Base-by-base conservation (phyloP, 1,284 basidiomycete species). In the Pterulicium gracile region DNA sequence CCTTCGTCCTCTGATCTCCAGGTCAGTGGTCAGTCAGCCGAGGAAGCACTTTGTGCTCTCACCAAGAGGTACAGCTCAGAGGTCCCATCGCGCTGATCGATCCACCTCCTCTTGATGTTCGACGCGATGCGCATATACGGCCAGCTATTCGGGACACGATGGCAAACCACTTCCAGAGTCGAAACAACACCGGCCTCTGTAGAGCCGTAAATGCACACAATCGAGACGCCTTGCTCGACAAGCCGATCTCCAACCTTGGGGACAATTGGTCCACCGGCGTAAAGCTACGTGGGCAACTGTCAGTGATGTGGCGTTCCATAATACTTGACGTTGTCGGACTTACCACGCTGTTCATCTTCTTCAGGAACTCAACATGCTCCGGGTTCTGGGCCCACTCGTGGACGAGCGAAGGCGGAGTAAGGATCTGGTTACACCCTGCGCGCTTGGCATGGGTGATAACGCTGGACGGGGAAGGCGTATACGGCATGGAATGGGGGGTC, bases 1-100 rank as follows among this genome's bases (percentile, higher is more conserved):
- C 7, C 18, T 41, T 19, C 7, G 39, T 15, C 10, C 7, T 17
- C 39, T 41, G 27, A 34, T 10, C 10, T 10, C 10, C 12, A 34
- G 15, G 27, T 34, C 15, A 10, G 15, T 34, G 10, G 15, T 34
- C 27, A 10, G 27, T 15, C 27, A 34, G 10, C 15, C 27, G 15
- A 34, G 27, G 15, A 10, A 34, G 15, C 12, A 34, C 10, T 34
- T 10, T 7, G 15, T 39, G 36, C 27, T 32, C 20, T 21, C 20
- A 43, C 42, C 4, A 43, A 5, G 20, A 43, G 20, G 4, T 43
- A 21, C 5, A 22, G 4, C 17, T 21, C 20, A 43, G 4, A 43
- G 20, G 23, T 43, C 7, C 42, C 42, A 14, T 43, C 42, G 5
- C 17, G 10, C 23, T 43, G 42, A 21, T 43, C 42, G 7, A 43